Base-by-base conservation (phyloP, 805 yeast species). In the Teunomyces atbi region DNA sequence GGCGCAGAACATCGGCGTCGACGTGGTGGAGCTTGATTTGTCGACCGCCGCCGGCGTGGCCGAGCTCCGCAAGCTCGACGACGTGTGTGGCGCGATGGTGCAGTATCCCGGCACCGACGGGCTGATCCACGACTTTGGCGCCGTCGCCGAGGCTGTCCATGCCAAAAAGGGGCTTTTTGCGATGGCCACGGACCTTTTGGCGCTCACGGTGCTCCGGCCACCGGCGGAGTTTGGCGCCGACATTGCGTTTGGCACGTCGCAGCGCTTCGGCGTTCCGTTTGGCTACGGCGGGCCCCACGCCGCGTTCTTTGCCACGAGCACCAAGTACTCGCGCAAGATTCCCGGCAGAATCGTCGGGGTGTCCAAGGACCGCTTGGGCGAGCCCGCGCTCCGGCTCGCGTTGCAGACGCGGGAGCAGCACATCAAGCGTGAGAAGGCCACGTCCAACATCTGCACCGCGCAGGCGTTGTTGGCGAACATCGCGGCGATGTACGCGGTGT, bases 221-320 rank as follows among this genome's bases (percentile, higher is more conserved):
- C 99, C 99, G 2, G 73, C 86, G 15, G 76, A 79, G 34, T 88
- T 86, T 58, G 90, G 89, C 45, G 98, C 98, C 36, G 99, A 94
- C 64, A 86, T 94, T 42, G 97, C 86, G 1, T 73, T 94, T 38
- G 99, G 99, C 41, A 82, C 90, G 6, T 79, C 97, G 4, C 99
- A 94, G 75, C 78, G 99, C 66, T 89, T 94, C 58, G 99, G 99
- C 60, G 97, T 92, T 33, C 98, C 99, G 45, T 80, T 92, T 73
- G 99, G 98, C 5, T 94, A 83, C 63, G 99, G 99, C 60, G 99
- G 99, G 16, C 99, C 99, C 3, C 99, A 94, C 66, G 98, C 99
- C 40, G 99, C 96, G 0, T 94, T 89, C 70, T 91, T 94, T 58
- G 89, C 98, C 6, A 96, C 92, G 34, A 77, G 81, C n/a, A 81